Base-by-base conservation (phyloP, 352 stramenopile genomes). In the Globisporangium acanthophoron region DNA sequence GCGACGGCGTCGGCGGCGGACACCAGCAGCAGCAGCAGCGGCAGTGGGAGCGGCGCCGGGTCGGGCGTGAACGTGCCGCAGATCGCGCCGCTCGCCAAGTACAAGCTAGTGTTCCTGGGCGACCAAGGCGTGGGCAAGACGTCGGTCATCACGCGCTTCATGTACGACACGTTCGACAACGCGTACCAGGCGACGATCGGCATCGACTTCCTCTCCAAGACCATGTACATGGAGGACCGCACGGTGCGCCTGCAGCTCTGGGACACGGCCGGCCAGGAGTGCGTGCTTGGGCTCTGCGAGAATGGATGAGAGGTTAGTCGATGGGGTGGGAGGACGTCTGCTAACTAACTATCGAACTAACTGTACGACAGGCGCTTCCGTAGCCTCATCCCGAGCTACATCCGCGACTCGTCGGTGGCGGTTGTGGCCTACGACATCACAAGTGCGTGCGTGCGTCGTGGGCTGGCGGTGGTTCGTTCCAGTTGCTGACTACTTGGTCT, bases 381-480 rank as follows among this genome's bases (percentile, higher is more conserved):
- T 13, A 99, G 86, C 58, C 72, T 98, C 50, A 98, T 98, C 62
- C 94, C 94, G 16, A 97, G 87, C 57, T 98, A 98, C 85, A 99
- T 97, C 75, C 90, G 97, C 27, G 97, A 99, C 78, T 99, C 96
- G n/a, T 98, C 88, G 11, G 96, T 99, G 47, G 97, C 97, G 7
- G 97, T 99, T n/a, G 96, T 99, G 35, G 97, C 98, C 24, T 99
- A 99, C 67, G 97, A 99, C 80, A 98, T 99, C 52, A 99, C 96
- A 65, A 99, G 88, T 97, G 74, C 63, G 76, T 73, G 15, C 4
- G 20, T 51, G 45, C 45, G 24, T 50, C 7, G 13, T 16, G 44
- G 5, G n/a, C 21, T 29, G 16, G 13, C 44, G 21, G 1, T 33
- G 21, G 21, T 13, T 31, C 20, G 29, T 66, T 9, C 49, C 18